Evolutionary conservation across 2,329 filamentous ascomycete species (phyloP), one percentile per base, ranked within the genome.

Genomic region (Penicillium sclerotiorum): DNA sequence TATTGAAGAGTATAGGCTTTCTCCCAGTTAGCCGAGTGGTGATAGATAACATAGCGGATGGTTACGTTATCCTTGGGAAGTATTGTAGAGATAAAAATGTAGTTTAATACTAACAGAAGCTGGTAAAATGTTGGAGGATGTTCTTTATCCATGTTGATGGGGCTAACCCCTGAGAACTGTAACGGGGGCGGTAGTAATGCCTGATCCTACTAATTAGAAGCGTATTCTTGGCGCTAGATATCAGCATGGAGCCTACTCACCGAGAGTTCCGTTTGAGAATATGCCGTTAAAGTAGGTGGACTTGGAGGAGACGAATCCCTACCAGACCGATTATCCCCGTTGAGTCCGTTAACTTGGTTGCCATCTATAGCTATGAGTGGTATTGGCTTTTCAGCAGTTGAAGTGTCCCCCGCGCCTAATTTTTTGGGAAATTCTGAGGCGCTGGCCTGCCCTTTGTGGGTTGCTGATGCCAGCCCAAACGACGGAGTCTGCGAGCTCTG

Each of bases 1-100:
- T 45, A 25, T 17, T 45, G 42, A n/a, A 45, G 17, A 9, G 37
- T n/a, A 21, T 36, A 45, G 8, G n/a, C 32, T 37, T 15, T 22
- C 13, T 30, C 22, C 22, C 28, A 32, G 28, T 32, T n/a, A 32
- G 28, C 28, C 15, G 28, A 32, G 12, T 32, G 28, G 15, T n/a
- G 28, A 32, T 13, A 32, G 28, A 32, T n/a, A 32, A 32, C 15
- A 13, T n/a, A 32, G 12, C 28, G 12, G n/a, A n/a, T n/a, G n/a
- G n/a, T n/a, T n/a, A n/a, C n/a, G n/a, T n/a, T n/a, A n/a, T n/a
- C n/a, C n/a, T 32, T n/a, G 15, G 28, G 28, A 32, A 32, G 28
- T n/a, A 32, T 32, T 32, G 28, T n/a, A 32, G 28, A 11, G 28
- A 32, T 32, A n/a, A 32, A 32, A n/a, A 32, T 32, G 11, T 32